phyloP scores from a whole-genome alignment of 805 yeast genomes.

The Maudiozyma turicensis region DNA sequence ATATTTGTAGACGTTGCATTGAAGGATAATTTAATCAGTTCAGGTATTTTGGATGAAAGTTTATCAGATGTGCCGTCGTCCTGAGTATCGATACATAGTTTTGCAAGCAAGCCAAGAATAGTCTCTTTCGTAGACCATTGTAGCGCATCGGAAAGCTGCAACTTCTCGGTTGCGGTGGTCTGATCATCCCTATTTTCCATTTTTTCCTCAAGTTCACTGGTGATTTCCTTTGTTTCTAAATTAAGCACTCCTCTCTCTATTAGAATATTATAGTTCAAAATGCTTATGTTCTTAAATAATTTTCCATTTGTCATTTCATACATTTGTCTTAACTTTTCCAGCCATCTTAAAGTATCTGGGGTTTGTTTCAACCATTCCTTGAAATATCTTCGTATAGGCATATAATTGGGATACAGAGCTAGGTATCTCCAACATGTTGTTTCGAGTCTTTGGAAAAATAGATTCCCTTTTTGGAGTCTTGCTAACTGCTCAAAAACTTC shows the following conservation, averaged over 20 bases:
- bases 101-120: slow-evolving; percentile 29
- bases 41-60: slow-evolving; percentile 38
- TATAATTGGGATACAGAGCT: slow-evolving; percentile 37
- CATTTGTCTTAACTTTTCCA: slow-evolving; percentile 42
- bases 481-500: slow-evolving; percentile 50
- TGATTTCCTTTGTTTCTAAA: slow-evolving; percentile 28
- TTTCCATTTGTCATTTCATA: slow-evolving; percentile 37
- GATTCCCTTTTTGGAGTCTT: slow-evolving; percentile 40
- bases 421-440: slow-evolving; percentile 52
- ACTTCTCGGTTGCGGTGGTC: not conserved
- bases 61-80: slow-evolving; percentile 2
- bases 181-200: slow-evolving; percentile 23
- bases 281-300: slow-evolving; percentile 33
- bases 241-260: slow-evolving; percentile 29
- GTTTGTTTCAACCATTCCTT: slow-evolving; percentile 53
- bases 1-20: slow-evolving; percentile 71
- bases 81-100: slow-evolving; percentile 7
- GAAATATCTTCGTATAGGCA: slow-evolving; percentile 37
- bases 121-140: slow-evolving; percentile 36
- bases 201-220: slow-evolving; percentile 40
- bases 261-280: slow-evolving; percentile 35
- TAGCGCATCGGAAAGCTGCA: slow-evolving; percentile 20
- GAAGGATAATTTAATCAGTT: slow-evolving; percentile 68
- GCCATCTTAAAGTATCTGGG: slow-evolving; percentile 42
- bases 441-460: slow-evolving; percentile 39